phyloP scores from a whole-genome alignment of 148 eudicot genomes.

The Chenopodium album region DNA sequence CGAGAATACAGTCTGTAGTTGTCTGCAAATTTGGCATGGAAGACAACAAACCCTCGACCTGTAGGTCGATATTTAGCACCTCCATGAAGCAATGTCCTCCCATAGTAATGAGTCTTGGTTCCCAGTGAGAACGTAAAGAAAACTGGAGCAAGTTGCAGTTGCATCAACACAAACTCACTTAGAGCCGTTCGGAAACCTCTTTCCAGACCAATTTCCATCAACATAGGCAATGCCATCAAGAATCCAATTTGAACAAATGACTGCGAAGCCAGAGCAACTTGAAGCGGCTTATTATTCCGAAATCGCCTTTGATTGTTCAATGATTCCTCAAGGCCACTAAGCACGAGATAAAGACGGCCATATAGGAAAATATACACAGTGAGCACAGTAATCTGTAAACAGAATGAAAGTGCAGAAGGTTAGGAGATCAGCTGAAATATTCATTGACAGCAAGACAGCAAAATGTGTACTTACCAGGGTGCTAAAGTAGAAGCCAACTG shows the following conservation, averaged over 20 bases:
- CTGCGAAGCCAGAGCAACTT: slow-evolving; percentile 96
- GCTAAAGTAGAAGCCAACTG: slow-evolving; percentile 95
- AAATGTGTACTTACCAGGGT: slow-evolving; percentile 60
- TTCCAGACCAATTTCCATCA: slow-evolving; percentile 97
- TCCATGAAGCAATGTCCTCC: slow-evolving; percentile 93
- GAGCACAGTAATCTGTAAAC: slow-evolving; percentile 82
- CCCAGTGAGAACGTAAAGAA: slow-evolving; percentile 98
- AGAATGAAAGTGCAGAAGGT: slow-evolving; percentile 4
- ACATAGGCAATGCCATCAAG: slow-evolving; percentile 97
- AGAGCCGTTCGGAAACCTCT: slow-evolving; percentile 89
- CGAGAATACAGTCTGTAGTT: slow-evolving; percentile 96
- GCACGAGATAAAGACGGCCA: slow-evolving; percentile 91
- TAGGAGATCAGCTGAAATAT: not conserved
- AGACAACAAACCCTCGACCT: slow-evolving; percentile 98
- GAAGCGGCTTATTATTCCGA: slow-evolving; percentile 66
- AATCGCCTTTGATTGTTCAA: slow-evolving; percentile 51
- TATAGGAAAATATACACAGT: slow-evolving; percentile 92
- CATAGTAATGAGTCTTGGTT: slow-evolving; percentile 94
- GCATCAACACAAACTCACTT: slow-evolving; percentile 88
- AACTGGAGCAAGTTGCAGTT: slow-evolving; percentile 85
- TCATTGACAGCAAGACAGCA: not conserved
- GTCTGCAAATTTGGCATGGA: slow-evolving; percentile 98
- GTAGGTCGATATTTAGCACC: slow-evolving; percentile 95
- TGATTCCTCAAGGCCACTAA: slow-evolving; percentile 92
- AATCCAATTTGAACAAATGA: slow-evolving; percentile 97